A percentile compares a stretch with the other conserved stretches of the same genome.
Evolutionary conservation across 176 grass and related monocot species (phyloP).

Genomic region (Dactylis glomerata): DNA sequence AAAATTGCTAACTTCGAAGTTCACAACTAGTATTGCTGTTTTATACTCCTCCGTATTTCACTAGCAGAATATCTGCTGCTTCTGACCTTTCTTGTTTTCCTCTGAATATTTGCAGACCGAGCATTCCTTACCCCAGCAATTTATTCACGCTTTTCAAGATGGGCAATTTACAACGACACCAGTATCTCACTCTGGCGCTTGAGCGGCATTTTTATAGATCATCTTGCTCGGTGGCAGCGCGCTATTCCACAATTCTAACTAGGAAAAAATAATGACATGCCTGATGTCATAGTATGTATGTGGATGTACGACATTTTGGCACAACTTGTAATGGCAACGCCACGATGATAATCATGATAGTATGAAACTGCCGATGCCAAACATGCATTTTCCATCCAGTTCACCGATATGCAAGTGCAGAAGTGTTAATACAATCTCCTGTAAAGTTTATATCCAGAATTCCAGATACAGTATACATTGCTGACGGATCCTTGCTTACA

Average conservation of each 20-base stretch:
- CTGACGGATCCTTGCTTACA: not conserved
- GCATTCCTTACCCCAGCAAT: slow-evolving; percentile 54
- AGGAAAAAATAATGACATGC: not conserved
- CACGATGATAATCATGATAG: not conserved
- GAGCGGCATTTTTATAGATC: not conserved
- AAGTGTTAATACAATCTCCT: not conserved
- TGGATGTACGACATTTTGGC: not conserved
- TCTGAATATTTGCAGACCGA: slow-evolving; percentile 18
- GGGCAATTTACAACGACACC: slow-evolving; percentile 46
- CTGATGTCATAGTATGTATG: not conserved
- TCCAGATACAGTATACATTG: not conserved
- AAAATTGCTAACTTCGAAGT: not conserved
- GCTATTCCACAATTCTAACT: not conserved
- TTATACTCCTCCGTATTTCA: no score
- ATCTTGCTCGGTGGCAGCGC: not conserved
- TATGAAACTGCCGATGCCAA: not conserved
- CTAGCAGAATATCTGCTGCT: not conserved
- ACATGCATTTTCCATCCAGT: not conserved
- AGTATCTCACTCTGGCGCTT: slow-evolving; percentile 36
- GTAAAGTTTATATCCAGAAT: not conserved
- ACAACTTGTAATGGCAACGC: not conserved
- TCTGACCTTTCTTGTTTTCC: not conserved
- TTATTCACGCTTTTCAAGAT: slow-evolving; percentile 36
- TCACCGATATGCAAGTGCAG: not conserved
- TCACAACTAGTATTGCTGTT: not conserved